These are phyloP conservation scores for Alloteropsis semialata DNA, from an alignment of 176 grass and related monocot species.

Conservation along the genomic window DNA sequence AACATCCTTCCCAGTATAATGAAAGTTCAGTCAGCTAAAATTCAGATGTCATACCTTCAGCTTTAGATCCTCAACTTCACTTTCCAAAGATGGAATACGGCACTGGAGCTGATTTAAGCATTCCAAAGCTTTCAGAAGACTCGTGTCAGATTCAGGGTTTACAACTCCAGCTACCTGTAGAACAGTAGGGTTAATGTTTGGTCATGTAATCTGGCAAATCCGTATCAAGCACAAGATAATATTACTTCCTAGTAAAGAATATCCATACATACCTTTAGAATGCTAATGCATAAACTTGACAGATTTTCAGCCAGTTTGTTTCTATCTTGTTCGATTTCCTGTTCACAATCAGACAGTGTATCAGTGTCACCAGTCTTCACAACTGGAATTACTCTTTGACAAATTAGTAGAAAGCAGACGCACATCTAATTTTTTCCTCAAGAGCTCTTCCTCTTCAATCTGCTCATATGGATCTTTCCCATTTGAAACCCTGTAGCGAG, in stretches of 20 bases:
- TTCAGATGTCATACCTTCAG: constrained; percentile 48
- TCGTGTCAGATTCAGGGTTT: constrained; percentile 37
- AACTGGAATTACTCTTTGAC: background rate
- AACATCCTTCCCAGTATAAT: background rate
- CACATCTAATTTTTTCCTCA: constrained; percentile 67
- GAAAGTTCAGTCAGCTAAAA: background rate
- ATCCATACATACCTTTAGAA: constrained; percentile 71
- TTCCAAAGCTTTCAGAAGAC: constrained; percentile 56
- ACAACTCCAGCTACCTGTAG: constrained; percentile 66
- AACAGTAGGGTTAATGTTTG: constrained; percentile 18
- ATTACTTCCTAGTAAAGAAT: constrained; percentile 1
- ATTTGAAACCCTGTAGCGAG: constrained; percentile 51
- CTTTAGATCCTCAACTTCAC: constrained; percentile 60
- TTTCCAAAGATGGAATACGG: constrained; percentile 59
- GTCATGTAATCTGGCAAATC: constrained; percentile 6
- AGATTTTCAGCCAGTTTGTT: constrained; percentile 63
- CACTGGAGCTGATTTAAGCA: constrained; percentile 58
- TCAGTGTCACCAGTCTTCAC: background rate
- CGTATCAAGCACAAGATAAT: background rate
- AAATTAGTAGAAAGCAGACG: constrained; percentile 14
- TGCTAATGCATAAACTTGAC: constrained; percentile 47
- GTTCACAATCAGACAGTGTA: constrained; percentile 24
- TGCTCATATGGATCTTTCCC: constrained; percentile 58
- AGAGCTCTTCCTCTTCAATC: constrained; percentile 67
- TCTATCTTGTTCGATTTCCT: constrained; percentile 79